Base-by-base conservation (phyloP, 352 stramenopile species). In the Phytophthora europaea region DNA sequence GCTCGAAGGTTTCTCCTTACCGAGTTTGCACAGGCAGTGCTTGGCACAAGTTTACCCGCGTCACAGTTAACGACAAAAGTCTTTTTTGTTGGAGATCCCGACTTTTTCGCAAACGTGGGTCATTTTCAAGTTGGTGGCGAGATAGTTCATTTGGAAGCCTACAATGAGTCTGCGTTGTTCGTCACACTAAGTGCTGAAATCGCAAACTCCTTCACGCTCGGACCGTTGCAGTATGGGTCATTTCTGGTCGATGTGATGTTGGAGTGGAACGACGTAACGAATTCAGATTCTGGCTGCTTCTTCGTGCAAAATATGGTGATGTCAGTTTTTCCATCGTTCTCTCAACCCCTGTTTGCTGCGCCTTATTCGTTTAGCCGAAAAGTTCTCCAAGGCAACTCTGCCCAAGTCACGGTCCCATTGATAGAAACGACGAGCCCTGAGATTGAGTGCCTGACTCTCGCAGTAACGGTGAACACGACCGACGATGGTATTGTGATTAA, bases 351-450 rank as follows among this genome's bases (percentile, higher is more conserved):
- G 1, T 65, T 68, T 57, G 40, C 26, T 20, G 12, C 51, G 12
- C 72, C 72, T 3, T 72, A 69, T 34, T 47, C 51, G 40, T 79
- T 73, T 23, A 79, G 50, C 22, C 61, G 50, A 59, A 75, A 54
- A 34, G 53, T 76, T 58, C 52, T 75, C 28, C 67, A 79, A 65
- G 61, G 61, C 3, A 53, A 26, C n/a, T 33, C 61, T 52, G 60
- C 57, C 12, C 51, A 76, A 56, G 48, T 79, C 6, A 73, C 54
- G 8, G 60, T 79, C 26, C 72, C 67, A 3, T 43, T 55, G 6
- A 64, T 72, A 18, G 18, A 40, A 47, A 58, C 59, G 3, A 47
- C 15, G 28, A 38, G 59, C 67, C 40, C 40, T 18, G 66, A 67
- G 12, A 64, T 67, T 16, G 68, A 77, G 45, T 65, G 34, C 7